Evolutionary conservation across 768 basidiomycete species (phyloP).

Genomic region (Podaxis sp.): DNA sequence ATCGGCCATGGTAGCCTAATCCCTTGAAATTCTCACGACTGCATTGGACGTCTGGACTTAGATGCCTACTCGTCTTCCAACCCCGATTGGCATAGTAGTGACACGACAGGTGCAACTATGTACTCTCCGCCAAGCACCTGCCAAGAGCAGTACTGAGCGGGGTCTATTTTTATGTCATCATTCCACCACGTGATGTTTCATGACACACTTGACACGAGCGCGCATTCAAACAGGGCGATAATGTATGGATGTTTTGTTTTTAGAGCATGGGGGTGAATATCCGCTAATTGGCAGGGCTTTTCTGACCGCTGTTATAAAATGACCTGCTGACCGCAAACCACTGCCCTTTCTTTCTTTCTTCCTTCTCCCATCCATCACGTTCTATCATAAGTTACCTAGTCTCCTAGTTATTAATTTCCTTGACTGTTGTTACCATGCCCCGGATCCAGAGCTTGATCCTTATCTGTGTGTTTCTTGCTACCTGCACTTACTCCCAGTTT

Average conservation of each 20-base stretch:
- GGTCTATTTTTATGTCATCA: background rate
- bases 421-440: background rate
- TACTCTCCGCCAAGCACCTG: background rate
- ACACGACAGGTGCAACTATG: background rate
- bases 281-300: background rate
- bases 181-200: constrained; percentile 1
- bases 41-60: background rate
- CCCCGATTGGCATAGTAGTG: background rate
- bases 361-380: background rate
- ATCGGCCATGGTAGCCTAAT: background rate
- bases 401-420: background rate
- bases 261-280: background rate
- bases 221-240: background rate
- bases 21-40: background rate
- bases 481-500: constrained; percentile 10
- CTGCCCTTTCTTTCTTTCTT: background rate
- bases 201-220: background rate
- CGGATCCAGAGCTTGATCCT: constrained; percentile 2
- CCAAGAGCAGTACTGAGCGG: background rate
- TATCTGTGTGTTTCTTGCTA: constrained; percentile 1
- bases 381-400: background rate
- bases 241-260: background rate
- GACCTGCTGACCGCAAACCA: too few species aligned
- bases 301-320: background rate
- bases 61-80: background rate